Conservation (phyloP, 768 basidiomycete genomes). For the Leccinum sublutescens region DNA sequence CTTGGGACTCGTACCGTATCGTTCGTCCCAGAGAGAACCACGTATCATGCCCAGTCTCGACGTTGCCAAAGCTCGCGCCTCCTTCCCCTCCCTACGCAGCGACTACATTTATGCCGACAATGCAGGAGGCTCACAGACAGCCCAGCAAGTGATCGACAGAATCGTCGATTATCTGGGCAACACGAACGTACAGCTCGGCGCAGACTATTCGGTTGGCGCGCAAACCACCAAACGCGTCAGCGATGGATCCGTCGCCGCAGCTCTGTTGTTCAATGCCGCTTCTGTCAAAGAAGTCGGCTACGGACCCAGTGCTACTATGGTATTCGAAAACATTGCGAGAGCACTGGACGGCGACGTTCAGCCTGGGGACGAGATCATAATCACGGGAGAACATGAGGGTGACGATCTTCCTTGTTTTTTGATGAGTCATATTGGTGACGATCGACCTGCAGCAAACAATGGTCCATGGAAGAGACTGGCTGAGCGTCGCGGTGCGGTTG, state of each 20-base stretch:
- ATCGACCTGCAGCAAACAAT: slow-evolving; percentile 52
- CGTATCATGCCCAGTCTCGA: slow-evolving; percentile 36
- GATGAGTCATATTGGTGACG: not conserved
- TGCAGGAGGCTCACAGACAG: slow-evolving; percentile 70
- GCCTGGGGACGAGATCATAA: slow-evolving; percentile 68
- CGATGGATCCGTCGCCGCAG: slow-evolving; percentile 50
- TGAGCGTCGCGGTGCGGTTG: slow-evolving; percentile 45
- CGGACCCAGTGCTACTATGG: slow-evolving; percentile 64
- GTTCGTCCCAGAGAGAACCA: not conserved
- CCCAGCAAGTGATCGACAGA: slow-evolving; percentile 52
- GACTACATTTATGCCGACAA: slow-evolving; percentile 74
- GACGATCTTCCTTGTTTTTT: slow-evolving; percentile 7
- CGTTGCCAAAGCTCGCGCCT: slow-evolving; percentile 49
- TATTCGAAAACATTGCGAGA: slow-evolving; percentile 66
- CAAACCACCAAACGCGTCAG: slow-evolving; percentile 50
- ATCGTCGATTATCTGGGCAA: slow-evolving; percentile 67
- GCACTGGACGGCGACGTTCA: slow-evolving; percentile 55
- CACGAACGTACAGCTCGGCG: slow-evolving; percentile 74
- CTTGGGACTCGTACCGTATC: not conserved
- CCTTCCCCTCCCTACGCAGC: slow-evolving; percentile 59
- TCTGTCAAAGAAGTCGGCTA: slow-evolving; percentile 64
- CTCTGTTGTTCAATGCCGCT: slow-evolving; percentile 62
- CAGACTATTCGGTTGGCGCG: slow-evolving; percentile 61
- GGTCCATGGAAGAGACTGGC: slow-evolving; percentile 80
- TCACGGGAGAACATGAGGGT: slow-evolving; percentile 85